Base-by-base conservation (phyloP, 179 eudicot genomes). In the Spinacia oleracea region DNA sequence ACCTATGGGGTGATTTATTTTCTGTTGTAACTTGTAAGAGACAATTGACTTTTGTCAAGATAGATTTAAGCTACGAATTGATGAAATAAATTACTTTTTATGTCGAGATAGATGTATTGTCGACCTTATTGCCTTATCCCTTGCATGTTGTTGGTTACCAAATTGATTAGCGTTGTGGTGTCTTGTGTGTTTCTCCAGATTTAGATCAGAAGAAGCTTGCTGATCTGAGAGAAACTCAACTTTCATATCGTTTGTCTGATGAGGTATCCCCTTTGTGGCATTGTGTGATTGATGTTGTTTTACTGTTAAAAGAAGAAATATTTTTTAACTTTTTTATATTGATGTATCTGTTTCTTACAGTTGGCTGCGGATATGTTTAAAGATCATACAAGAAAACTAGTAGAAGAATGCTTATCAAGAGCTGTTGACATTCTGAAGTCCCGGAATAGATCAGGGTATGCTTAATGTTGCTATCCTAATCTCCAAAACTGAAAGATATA, bases 341-440 rank as follows among this genome's bases (percentile, higher is more conserved):
- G n/a, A 70, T 34, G 74, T 21, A 45, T 82, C 48, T 69, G 40
- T 63, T 80, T 76, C 48, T 77, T 87, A 83, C 84, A 96, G 99
- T 86, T 93, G 79, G 98, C 98, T 70, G 94, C 80, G 76, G 94
- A 93, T 65, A 87, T 92, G 92, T 91, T 93, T 78, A 88, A 85
- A 81, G 93, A 85, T 83, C 96, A 86, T 83, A 86, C 89, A 70
- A 91, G 98, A 78, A 92, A 87, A 84, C 89, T 93, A 74, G 96
- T 83, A 56, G 99, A 93, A 83, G 92, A 87, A 88, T 83, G 88
- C 86, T 87, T 96, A 67, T 84, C 97, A 50, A 79, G 85, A 66
- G 98, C 94, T 70, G 81, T 93, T 72, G 79, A 75, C 53, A 71
- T 77, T 46, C 77, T 92, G 80, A 96, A 93, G 88, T 89, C 94